Evolutionary conservation across 192 early-diverging fungal species (phyloP).

Genomic region (Backusella sp.): DNA sequence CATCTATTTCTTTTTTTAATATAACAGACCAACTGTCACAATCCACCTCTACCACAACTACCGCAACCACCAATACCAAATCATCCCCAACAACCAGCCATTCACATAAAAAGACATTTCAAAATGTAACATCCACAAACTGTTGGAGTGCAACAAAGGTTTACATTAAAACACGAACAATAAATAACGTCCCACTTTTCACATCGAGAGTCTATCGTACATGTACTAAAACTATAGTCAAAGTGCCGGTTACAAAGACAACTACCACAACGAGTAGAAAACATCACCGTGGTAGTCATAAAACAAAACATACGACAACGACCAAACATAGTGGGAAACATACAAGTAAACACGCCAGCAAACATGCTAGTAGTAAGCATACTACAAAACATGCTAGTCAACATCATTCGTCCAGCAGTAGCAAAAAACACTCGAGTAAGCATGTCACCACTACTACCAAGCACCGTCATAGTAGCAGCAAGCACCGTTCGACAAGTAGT

Average conservation of each 20-base stretch:
- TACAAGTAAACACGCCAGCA: not conserved
- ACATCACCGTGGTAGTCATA: not conserved
- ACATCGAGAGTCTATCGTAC: not conserved
- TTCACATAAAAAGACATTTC: not conserved
- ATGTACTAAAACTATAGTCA: not conserved
- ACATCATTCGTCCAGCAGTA: not conserved
- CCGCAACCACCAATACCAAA: not conserved
- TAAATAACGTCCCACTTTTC: not conserved
- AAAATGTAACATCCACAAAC: not conserved
- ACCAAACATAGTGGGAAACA: not conserved
- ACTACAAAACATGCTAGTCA: not conserved
- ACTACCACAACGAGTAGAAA: not conserved
- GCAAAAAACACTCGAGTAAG: not conserved
- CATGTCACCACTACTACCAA: not conserved
- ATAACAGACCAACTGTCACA: not conserved
- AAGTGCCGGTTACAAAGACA: slow-evolving; percentile 2
- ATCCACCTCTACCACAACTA: not conserved
- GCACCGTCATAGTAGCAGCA: not conserved
- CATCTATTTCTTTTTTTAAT: not conserved
- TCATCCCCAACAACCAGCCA: not conserved
- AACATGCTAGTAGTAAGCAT: not conserved
- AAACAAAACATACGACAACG: not conserved
- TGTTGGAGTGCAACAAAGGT: slow-evolving; percentile 8
- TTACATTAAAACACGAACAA: not conserved
- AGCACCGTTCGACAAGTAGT: not conserved